Conservation (phyloP, 768 basidiomycete species). For the Rhizopogon sp. region DNA sequence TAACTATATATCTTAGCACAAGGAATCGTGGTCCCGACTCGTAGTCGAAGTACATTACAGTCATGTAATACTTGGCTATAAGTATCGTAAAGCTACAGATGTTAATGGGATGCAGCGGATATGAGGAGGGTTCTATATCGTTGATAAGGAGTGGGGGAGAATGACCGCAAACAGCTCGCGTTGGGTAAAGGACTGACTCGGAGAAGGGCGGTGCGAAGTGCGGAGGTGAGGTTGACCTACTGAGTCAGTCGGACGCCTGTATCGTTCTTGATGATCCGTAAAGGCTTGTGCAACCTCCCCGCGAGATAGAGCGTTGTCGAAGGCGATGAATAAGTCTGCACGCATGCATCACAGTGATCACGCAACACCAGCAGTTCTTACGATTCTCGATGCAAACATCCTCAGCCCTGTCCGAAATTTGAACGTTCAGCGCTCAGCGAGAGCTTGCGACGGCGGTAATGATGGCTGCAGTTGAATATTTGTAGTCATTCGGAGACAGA, state of each 20-base stretch:
- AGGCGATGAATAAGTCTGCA: no score
- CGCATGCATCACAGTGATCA: no score
- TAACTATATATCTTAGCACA: background rate
- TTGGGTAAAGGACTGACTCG: slow-evolving; percentile 74
- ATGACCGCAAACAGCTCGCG: slow-evolving; percentile 73
- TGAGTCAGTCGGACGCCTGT: slow-evolving; percentile 88
- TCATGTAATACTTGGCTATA: background rate
- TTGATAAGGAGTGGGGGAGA: background rate
- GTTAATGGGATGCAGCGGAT: background rate
- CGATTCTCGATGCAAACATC: no score
- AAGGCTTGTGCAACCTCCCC: slow-evolving; percentile 96
- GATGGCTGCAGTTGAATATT: no score
- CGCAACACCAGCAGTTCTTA: no score
- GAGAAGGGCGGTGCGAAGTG: slow-evolving; percentile 85
- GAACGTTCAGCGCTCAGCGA: no score
- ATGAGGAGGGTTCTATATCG: background rate
- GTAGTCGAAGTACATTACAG: background rate
- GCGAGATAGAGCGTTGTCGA: slow-evolving; percentile 72
- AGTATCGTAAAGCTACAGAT: background rate
- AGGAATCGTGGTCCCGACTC: background rate
- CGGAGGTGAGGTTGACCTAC: slow-evolving; percentile 90
- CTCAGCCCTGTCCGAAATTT: no score
- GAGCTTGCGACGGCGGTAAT: no score
- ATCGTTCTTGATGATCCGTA: slow-evolving; percentile 89
- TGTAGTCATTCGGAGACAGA: no score